These are phyloP conservation scores for Penicillium aurantiogriseum DNA, from an alignment of 2,329 filamentous ascomycete species.

Conservation along the genomic window DNA sequence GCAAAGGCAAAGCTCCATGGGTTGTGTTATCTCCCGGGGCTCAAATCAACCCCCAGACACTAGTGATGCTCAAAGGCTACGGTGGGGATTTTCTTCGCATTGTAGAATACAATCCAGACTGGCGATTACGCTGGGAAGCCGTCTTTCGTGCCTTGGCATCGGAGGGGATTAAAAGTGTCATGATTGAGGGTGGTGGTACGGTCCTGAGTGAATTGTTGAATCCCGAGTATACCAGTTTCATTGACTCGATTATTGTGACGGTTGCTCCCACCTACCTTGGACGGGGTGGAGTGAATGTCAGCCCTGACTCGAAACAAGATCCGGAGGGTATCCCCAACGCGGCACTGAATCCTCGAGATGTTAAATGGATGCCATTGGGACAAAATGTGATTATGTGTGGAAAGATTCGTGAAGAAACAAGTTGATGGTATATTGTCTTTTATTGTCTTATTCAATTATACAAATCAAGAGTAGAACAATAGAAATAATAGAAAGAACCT, in stretches of 20 bases:
- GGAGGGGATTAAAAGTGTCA: constrained; percentile 71
- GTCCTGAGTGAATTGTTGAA: constrained; percentile 81
- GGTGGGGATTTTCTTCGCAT: constrained; percentile 48
- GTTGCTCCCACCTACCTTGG: constrained; percentile 91
- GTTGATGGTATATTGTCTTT: neutral
- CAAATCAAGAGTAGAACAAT: neutral
- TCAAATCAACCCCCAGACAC: constrained; percentile 48
- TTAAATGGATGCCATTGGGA: constrained; percentile 74
- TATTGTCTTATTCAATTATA: neutral
- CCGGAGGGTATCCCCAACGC: constrained; percentile 54
- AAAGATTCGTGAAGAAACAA: constrained; percentile 42
- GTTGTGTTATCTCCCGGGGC: constrained; percentile 58
- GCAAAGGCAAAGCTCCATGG: constrained; percentile 70
- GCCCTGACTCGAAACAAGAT: constrained; percentile 60
- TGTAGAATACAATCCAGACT: constrained; percentile 39
- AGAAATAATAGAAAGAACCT: neutral
- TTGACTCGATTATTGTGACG: constrained; percentile 80
- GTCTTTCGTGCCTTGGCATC: constrained; percentile 59
- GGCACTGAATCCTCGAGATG: constrained; percentile 63
- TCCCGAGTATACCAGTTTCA: constrained; percentile 57
- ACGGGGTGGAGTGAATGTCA: constrained; percentile 74
- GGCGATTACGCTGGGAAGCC: constrained; percentile 61
- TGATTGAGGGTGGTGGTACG: constrained; percentile 84
- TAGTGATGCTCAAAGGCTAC: constrained; percentile 46
- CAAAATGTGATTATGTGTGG: constrained; percentile 83